These are phyloP conservation scores for Clohesyomyces aquaticus DNA, from an alignment of 495 filamentous ascomycete genomes.

Conservation along the genomic window DNA sequence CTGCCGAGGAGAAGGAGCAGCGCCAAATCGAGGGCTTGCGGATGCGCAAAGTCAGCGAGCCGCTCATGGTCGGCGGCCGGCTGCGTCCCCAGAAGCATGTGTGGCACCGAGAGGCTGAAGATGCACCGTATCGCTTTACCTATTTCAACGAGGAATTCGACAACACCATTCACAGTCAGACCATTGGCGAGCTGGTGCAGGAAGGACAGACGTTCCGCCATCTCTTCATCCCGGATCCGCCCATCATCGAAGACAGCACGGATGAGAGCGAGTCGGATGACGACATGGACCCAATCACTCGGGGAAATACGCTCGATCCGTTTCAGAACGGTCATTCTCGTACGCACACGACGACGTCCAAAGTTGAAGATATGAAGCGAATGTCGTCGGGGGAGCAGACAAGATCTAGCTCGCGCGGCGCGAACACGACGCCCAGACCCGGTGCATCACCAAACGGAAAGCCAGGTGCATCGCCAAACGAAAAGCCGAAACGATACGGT, in stretches of 20 bases:
- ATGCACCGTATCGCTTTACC: conserved; percentile 91
- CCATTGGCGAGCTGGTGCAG: conserved; percentile 86
- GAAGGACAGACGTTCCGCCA: conserved; percentile 81
- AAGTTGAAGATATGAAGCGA: conserved; percentile 11
- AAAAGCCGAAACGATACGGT: conserved; percentile 72
- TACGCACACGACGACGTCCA: conserved; percentile 3
- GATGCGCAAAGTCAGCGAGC: conserved; percentile 90
- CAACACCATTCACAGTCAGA: conserved; percentile 92
- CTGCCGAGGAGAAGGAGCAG: conserved; percentile 91
- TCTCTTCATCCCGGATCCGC: conserved; percentile 78
- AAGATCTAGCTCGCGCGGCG: conserved; percentile 27
- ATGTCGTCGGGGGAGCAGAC: conserved; percentile 38
- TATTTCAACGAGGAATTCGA: conserved; percentile 98
- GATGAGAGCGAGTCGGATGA: conserved; percentile 44
- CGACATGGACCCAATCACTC: conserved; percentile 21
- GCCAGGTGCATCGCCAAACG: conserved; percentile 24
- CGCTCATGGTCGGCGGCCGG: conserved; percentile 85
- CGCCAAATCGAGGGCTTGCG: conserved; percentile 78
- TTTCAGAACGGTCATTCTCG: conserved; percentile 22
- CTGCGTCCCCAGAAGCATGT: conserved; percentile 75
- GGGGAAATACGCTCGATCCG: conserved; percentile 10
- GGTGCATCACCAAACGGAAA: conserved; percentile 30
- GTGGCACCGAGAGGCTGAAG: conserved; percentile 89
- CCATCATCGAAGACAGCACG: conserved; percentile 58
- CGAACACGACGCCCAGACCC: conserved; percentile 21